Evolutionary conservation across 208 protist genomes (phyloP), one percentile per base, ranked within the genome.

Genomic region (Porcisia hertigi): DNA sequence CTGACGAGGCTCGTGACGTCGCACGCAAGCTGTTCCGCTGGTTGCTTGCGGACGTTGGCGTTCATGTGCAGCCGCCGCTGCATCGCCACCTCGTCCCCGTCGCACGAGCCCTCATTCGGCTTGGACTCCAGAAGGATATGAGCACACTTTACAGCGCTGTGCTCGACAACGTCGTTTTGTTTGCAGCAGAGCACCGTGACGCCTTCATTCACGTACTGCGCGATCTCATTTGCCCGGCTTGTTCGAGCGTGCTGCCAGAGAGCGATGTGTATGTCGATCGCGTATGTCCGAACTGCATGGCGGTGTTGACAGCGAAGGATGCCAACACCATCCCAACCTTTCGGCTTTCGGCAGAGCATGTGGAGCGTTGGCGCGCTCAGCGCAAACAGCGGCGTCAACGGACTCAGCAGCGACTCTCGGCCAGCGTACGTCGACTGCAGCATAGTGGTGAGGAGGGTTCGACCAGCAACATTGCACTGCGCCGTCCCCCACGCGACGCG

Each of bases 41-140:
- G 93, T 77, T 97, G 59, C 79, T 97, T 47, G 84, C 84, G 3
- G 91, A 94, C 69, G 91, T 95, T 18, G 93, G 91, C 41, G 55
- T 97, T 16, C 93, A 97, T 75, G 73, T 95, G n/a, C 88, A 92
- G 30, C 83, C 88, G 12, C 63, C 80, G 12, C 74, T 95, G 71
- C 91, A 95, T 71, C 87, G 85, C 69, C 86, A 95, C 71, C 75
- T 97, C 9, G 82, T 93, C 30, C 90, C 93, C 12, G 86, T 84
- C 45, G 83, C 90, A 12, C 88, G 93, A 20, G 86, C 91, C 65
- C 76, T 97, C 34, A 89, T 97, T 53, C 89, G 88, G 8, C 71
- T 95, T 1, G 76, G 78, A 0, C 67, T 95, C 60, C 85, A 93
- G 43, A 83, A 92, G 25, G 93, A 97, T 49, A 73, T 97, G 62